Evolutionary conservation across 768 basidiomycete species (phyloP), one percentile per base, ranked within the genome.

Genomic region (Mycena maculata): DNA sequence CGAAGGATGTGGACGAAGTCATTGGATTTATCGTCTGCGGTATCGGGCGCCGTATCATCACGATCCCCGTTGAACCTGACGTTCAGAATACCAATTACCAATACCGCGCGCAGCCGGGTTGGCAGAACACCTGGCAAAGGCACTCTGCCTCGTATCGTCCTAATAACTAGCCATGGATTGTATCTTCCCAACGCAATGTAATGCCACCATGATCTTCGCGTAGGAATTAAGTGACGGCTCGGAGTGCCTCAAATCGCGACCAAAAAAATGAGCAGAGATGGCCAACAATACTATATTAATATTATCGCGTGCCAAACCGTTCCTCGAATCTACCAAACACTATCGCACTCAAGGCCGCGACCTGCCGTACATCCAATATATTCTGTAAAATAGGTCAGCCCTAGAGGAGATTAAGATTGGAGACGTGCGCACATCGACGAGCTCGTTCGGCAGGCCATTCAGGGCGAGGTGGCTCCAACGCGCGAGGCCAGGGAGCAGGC

Each of bases 291-390:
- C n/a, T n/a, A n/a, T 36, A 65, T 33, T 45, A 27, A 45, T 52
- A 59, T 54, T 42, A 30, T 56, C 28, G 44, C 28, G 23, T 61
- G 33, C 62, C 69, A 75, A 87, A 83, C 60, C 78, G 80, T 63
- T 89, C 88, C 58, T 90, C 87, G 69, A 91, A 94, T 93, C 93
- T n/a, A n/a, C n/a, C n/a, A n/a, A n/a, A n/a, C n/a, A n/a, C n/a
- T n/a, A n/a, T n/a, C n/a, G n/a, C n/a, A 52, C 90, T 88, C 55
- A 94, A 82, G 69, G 86, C 89, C 30, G 82, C 77, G 16, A 92
- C 85, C 76, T 94, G 92, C 67, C 87, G 81, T 63, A 89, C 72
- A 20, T 84, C 86, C 75, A 88, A 80, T 48, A 94, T 72, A 63
- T 85, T 87, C 92, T 93, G 72, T 1, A n/a, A 44, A 55, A 36